Evolutionary conservation across 2,329 filamentous ascomycete genomes (phyloP), one percentile per base, ranked within the genome.

Genomic region (Ceratocystis papillata): DNA sequence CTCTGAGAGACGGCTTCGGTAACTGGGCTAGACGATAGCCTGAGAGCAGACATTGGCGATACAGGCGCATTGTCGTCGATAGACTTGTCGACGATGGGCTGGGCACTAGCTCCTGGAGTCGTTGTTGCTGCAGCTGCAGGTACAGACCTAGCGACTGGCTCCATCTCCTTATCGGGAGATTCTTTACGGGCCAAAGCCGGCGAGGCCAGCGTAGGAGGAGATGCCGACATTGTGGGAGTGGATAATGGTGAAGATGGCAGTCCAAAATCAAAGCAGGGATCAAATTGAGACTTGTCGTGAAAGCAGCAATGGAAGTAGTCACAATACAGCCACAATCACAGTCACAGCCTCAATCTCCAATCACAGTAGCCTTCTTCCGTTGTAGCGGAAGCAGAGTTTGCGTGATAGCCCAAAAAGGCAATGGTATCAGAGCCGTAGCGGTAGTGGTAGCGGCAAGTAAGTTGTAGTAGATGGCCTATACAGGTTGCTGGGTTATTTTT

Each of bases 11-110:
- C 37, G 6, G n/a, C n/a, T 45, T 25, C 17, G 20, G 25, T 25
- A 50, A 12, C 8, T 3, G 44, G 28, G n/a, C 44, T 48, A 17
- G 44, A 63, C 2, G 61, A 50, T 30, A 48, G 28, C 59, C 22
- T 61, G 30, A 61, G 59, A 37, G 30, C 33, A 5, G 59, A 57
- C 28, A 57, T 57, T 20, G 53, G 25, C 53, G 53, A 57, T 15
- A 57, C 53, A 30, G 50, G 50, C 12, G 50, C 20, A 25, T 55
- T 55, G 12, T 28, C 28, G 50, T 55, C 50, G 20, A 25, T 55
- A 20, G 50, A 25, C 25, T 22, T 55, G 50, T 53, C 48, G 22
- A 59, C 25, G 55, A 28, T 22, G 30, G 15, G 22, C 12, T 28
- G 15, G 25, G 17, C 55, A 17, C 10, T n/a, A 20, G 57, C 57